Base-by-base conservation (phyloP, 2,329 filamentous ascomycete species). In the Curvularia sp. region DNA sequence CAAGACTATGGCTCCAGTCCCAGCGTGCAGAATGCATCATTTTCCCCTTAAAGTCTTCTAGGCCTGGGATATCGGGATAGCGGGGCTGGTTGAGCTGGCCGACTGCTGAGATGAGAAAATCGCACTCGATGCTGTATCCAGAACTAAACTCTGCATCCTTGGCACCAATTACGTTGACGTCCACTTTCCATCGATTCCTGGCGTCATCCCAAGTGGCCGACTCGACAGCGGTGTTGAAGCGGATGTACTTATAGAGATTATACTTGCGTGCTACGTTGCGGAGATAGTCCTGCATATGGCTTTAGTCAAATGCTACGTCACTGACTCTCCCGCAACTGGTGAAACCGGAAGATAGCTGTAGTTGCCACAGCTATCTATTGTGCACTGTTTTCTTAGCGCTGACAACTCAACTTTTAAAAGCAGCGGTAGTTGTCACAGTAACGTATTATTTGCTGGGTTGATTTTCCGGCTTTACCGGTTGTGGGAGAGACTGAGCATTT, bases 1-100 rank as follows among this genome's bases (percentile, higher is more conserved):
- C 70, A n/a, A 85, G 65, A 49, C 82, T 79, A 61, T 85, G 85
- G 43, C 78, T 83, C 83, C 84, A 86, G 59, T 87, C 84, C 84
- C 85, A 87, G n/a, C 84, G 71, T 4, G 85, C 84, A 2, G 81
- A 83, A 60, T 87, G 85, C 78, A 83, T 85, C 55, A 80, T 75
- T 71, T 84, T 85, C 2, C 84, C 83, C 41, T 80, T 71, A 56
- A 84, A 86, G 5, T 75, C 72, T 0, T 81, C 73, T 9, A 84
- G 54, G 0, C 83, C 83, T 8, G 79, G 73, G 12, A 86, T 83
- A 0, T 79, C 68, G 0, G 84, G 83, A 62, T 79, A 82, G 6
- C 76, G 73, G 0, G 85, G 86, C 31, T 80, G 73, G 63, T 88
- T 88, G 35, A 88, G 72, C 64, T 87, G 84, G 0, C 86, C 85